Base-by-base conservation (phyloP, 208 protist genomes). In the Zelonia costaricensis region DNA sequence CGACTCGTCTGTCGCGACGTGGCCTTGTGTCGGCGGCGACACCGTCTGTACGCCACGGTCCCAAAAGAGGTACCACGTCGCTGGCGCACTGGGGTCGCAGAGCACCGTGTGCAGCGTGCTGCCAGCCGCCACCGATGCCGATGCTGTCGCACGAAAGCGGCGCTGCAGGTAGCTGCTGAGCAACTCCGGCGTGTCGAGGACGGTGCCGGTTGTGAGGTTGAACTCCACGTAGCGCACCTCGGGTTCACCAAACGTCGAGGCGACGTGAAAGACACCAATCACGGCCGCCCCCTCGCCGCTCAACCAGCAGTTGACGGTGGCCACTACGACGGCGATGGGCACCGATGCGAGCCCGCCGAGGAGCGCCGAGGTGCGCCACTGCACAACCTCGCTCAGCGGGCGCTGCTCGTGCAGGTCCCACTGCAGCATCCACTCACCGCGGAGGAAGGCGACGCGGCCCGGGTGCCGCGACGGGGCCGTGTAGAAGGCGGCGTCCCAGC, bases 401-500 rank as follows among this genome's bases (percentile, higher is more conserved):
- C 23, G 23, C 1, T 78, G 76, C 1, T 43, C 25, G 0, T 54
- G 23, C 6, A 91, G 39, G 58, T 88, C 76, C 88, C 88, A 94
- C 43, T 75, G 48, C 23, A 94, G 54, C 61, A 86, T 46, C 25
- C 59, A 45, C 3, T 76, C 77, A 2, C 66, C 67, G n/a, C 70
- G 44, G 30, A 94, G 3, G 36, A 94, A 51, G 9, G 76, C 74
- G 3, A 94, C 78, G 7, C 64, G 60, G 31, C 69, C 31, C 0
- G 69, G 69, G 23, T 69, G 49, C 4, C 39, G 18, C 1, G n/a
- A 35, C 16, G 59, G 53, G 20, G 77, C 63, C 10, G 80, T 74
- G 49, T 94, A 91, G 49, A 94, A 90, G 1, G 57, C 74, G 10
- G 83, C 74, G 39, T 91, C 73, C 59, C 89, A 75, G 13, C 88